These are phyloP conservation scores for Sabuloglossum arenarium DNA, from an alignment of 495 filamentous ascomycete genomes.

Conservation along the genomic window DNA sequence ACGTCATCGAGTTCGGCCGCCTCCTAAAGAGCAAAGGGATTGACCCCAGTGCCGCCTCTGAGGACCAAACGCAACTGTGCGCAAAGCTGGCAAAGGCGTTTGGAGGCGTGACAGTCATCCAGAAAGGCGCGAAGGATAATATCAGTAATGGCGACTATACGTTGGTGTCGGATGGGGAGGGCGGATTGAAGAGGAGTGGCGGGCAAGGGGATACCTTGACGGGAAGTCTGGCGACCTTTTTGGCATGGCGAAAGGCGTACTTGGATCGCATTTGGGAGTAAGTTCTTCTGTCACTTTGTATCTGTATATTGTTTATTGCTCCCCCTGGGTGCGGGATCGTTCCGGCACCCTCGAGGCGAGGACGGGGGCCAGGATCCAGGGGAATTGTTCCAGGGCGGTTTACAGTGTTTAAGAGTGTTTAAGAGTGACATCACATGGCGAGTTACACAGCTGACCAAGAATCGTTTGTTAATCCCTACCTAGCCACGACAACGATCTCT, in stretches of 20 bases:
- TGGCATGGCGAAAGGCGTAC: conserved; percentile 78
- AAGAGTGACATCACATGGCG: no score
- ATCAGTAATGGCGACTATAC: conserved; percentile 67
- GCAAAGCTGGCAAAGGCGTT: conserved; percentile 53
- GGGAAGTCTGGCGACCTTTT: conserved; percentile 65
- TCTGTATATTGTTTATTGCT: not conserved
- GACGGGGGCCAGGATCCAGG: no score
- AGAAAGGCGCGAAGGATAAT: conserved; percentile 73
- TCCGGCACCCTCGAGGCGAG: no score
- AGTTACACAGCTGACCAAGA: not conserved
- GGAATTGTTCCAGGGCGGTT: not conserved
- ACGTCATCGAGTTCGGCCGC: conserved; percentile 79
- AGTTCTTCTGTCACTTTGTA: not conserved
- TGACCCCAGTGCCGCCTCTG: conserved; percentile 17
- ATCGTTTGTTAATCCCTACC: not conserved
- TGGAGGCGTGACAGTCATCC: conserved; percentile 73
- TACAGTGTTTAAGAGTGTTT: not conserved
- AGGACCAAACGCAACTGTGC: conserved; percentile 33
- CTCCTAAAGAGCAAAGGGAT: conserved; percentile 40
- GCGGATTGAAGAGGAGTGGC: conserved; percentile 75
- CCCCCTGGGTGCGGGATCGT: no score
- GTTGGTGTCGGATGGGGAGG: conserved; percentile 47
- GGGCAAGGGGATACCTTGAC: conserved; percentile 95
- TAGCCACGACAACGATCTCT: conserved; percentile 30
- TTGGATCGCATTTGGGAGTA: conserved; percentile 62